Evolutionary conservation across 2,329 filamentous ascomycete species (phyloP), one percentile per base, ranked within the genome.

Genomic region (Chaetomium sp.): DNA sequence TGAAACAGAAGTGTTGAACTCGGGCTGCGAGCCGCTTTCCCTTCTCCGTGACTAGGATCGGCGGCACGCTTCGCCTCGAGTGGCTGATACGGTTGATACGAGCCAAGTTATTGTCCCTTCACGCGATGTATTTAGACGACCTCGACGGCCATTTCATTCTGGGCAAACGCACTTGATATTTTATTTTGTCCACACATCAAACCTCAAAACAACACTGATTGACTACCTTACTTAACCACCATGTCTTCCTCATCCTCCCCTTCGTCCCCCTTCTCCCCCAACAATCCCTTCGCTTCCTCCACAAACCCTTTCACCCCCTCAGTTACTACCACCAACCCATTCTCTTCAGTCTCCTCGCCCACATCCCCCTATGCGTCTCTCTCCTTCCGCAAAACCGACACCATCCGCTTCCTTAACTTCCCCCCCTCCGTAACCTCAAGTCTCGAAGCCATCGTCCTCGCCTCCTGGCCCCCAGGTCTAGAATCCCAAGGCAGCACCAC

Each of bases 361-460:
- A 27, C 47, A 8, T 10, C 33, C 49, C 43, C 49, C 49, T 57
- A 52, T 36, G 62, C 65, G n/a, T 57, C 56, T 14, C 40, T 67
- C 37, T 65, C 63, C 34, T 48, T 67, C 52, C 61, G 65, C 49
- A 57, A 61, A 36, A 48, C 48, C 14, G 60, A 66, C 50, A 58
- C 46, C 48, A 27, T 68, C 43, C 61, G 64, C 47, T 58, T 66
- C 43, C 51, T 65, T 19, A 54, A 61, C 52, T 64, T 66, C 52
- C 65, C 64, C 10, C 37, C 55, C 14, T 27, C 56, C 6, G 47
- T 65, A 32, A 43, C 47, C 51, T n/a, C 46, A 14, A 43, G 48
- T 12, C 40, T 63, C 27, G 58, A 64, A 38, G 8, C 57, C n/a
- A 43, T 62, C 14, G 46, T 67, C n/a, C 38, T 52, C n/a, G 35